These are phyloP conservation scores for Oldenlandia corymbosa DNA, from an alignment of 257 asterid genomes.

Conservation along the genomic window DNA sequence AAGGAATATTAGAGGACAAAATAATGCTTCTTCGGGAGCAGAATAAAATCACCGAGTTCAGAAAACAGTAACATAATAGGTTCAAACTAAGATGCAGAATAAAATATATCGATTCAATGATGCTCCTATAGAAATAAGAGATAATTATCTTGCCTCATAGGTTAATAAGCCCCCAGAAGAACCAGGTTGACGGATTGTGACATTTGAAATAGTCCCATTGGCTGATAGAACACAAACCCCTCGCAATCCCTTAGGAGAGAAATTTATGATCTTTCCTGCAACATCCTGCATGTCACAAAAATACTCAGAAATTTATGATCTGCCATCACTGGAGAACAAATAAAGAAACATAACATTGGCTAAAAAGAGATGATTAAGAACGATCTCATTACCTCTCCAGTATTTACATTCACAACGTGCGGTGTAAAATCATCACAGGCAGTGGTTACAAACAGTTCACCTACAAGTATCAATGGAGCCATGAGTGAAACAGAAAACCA, in stretches of 20 bases:
- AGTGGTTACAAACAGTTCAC: conserved; percentile 71
- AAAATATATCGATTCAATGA: not conserved
- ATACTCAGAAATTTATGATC: not conserved
- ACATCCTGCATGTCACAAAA: conserved; percentile 53
- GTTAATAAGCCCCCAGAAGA: conserved; percentile 82
- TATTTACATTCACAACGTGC: conserved; percentile 66
- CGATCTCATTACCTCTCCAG: conserved; percentile 66
- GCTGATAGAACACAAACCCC: conserved; percentile 92
- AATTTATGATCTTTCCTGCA: conserved; percentile 75
- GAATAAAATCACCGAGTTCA: no score
- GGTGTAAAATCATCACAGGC: conserved; percentile 89
- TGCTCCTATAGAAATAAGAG: not conserved
- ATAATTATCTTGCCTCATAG: conserved; percentile 55
- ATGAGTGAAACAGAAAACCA: not conserved
- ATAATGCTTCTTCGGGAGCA: no score
- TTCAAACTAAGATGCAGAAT: not conserved
- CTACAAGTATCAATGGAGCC: conserved; percentile 34
- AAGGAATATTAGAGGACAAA: not conserved
- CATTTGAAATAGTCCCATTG: conserved; percentile 83
- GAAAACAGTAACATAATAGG: not conserved
- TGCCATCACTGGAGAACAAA: not conserved
- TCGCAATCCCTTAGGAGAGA: conserved; percentile 69
- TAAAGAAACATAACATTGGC: not conserved
- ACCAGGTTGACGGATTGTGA: conserved; percentile 89
- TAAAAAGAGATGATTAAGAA: not conserved